These are phyloP conservation scores for Pestalotiopsis fici DNA, from an alignment of 2,329 filamentous ascomycete genomes.

Conservation along the genomic window DNA sequence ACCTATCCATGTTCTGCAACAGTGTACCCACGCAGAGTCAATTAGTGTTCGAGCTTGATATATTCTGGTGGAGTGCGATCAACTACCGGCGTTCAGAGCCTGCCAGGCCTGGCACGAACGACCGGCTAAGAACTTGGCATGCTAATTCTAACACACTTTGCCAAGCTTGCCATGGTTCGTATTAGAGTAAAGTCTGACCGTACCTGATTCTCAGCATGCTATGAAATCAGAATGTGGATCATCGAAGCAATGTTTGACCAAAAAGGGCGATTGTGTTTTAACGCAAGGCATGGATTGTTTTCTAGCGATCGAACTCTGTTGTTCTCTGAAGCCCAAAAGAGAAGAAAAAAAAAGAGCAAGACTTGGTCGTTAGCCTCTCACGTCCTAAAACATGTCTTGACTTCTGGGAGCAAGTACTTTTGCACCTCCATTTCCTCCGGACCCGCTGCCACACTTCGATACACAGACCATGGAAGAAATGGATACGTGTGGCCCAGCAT, in stretches of 20 bases:
- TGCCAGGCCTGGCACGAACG: neutral
- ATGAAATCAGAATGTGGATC: neutral
- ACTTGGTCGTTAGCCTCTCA: neutral
- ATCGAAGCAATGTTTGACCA: neutral
- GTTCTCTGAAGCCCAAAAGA: neutral
- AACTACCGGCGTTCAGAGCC: neutral
- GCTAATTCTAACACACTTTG: neutral
- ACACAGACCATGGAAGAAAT: neutral
- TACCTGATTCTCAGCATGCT: constrained; percentile 2
- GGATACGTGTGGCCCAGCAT: neutral
- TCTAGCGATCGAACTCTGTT: neutral
- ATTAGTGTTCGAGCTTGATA: neutral
- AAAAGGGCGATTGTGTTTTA: neutral
- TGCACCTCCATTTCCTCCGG: neutral
- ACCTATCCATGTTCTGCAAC: neutral
- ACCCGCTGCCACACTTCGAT: neutral
- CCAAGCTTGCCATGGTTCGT: neutral
- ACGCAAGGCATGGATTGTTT: neutral
- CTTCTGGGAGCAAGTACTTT: neutral
- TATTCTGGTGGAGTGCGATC: neutral
- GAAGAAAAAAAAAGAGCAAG: neutral
- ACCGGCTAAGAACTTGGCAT: neutral
- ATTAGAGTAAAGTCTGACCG: neutral
- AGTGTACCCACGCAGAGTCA: neutral
- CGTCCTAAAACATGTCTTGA: neutral